Conservation (phyloP, 257 asterid species). For the Solanum medicagineum region DNA sequence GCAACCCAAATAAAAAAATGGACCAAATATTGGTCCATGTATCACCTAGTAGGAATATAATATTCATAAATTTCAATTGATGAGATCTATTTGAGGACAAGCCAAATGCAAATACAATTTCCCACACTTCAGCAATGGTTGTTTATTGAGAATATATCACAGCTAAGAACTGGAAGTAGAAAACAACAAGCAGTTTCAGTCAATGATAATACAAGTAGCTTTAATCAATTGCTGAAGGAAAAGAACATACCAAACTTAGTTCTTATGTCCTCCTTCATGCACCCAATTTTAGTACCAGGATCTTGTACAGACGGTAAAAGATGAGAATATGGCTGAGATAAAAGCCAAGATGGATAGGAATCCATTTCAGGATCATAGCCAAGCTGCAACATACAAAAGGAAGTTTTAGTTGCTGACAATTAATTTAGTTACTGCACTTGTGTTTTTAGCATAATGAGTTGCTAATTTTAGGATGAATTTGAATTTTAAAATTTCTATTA, state of each 20-base stretch:
- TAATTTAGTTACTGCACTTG: no score
- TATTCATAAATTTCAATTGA: not conserved
- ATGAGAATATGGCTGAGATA: constrained; percentile 55
- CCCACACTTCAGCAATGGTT: not conserved
- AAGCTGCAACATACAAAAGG: constrained; percentile 27
- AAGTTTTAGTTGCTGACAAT: not conserved
- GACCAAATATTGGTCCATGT: not conserved
- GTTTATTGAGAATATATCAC: not conserved
- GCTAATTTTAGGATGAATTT: no score
- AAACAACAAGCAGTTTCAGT: not conserved
- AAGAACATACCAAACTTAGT: constrained; percentile 37
- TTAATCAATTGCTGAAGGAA: not conserved
- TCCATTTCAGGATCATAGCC: constrained; percentile 89
- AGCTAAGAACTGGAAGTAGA: not conserved
- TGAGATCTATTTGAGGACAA: not conserved
- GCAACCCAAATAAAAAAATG: not conserved
- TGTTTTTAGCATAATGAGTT: no score
- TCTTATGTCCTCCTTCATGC: constrained; percentile 49
- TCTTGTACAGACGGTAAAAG: constrained; percentile 59
- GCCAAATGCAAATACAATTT: not conserved
- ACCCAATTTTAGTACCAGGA: constrained; percentile 71
- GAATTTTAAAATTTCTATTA: no score
- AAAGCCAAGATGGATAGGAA: constrained; percentile 72
- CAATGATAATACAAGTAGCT: not conserved
- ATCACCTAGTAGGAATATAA: not conserved